Evolutionary conservation across 78 protist genomes (phyloP).

Genomic region (Creolimax fragrantissima): DNA sequence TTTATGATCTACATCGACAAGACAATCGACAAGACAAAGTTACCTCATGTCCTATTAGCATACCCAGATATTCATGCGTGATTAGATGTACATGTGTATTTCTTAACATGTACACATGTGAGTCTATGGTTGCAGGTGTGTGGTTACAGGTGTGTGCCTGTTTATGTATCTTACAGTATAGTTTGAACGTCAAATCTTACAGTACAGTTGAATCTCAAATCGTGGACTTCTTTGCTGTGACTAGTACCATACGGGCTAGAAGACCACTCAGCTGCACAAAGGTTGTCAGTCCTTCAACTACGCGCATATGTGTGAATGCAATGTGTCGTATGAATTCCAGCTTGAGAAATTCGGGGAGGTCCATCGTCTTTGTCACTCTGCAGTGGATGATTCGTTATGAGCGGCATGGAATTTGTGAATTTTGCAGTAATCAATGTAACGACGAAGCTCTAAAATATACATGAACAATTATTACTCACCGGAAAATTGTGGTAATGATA

Average conservation of each 20-base stretch:
- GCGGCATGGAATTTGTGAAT: neutral
- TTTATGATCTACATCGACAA: too few species aligned
- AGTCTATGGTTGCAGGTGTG: neutral
- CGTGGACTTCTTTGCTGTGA: neutral
- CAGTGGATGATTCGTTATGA: neutral
- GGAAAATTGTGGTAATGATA: constrained; percentile 58
- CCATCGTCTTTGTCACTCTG: constrained; percentile 21
- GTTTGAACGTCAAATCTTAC: too few species aligned
- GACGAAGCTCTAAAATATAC: too few species aligned
- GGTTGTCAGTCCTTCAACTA: constrained; percentile 74
- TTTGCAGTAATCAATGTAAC: too few species aligned
- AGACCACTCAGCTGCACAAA: constrained; percentile 81
- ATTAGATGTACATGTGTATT: neutral
- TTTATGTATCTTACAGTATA: neutral
- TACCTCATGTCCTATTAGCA: too few species aligned
- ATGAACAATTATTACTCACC: too few species aligned
- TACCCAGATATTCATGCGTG: too few species aligned
- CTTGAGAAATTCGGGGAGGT: constrained; percentile 45
- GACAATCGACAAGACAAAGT: too few species aligned
- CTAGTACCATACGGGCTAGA: constrained; percentile 45
- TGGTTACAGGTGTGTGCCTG: neutral
- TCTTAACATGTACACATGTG: neutral
- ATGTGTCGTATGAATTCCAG: constrained; percentile 74
- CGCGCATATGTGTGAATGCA: constrained; percentile 66
- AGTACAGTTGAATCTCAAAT: too few species aligned